Evolutionary conservation across 345 rosid species (phyloP), one percentile per base, ranked within the genome.

Genomic region (Euphorbia pulcherrima): DNA sequence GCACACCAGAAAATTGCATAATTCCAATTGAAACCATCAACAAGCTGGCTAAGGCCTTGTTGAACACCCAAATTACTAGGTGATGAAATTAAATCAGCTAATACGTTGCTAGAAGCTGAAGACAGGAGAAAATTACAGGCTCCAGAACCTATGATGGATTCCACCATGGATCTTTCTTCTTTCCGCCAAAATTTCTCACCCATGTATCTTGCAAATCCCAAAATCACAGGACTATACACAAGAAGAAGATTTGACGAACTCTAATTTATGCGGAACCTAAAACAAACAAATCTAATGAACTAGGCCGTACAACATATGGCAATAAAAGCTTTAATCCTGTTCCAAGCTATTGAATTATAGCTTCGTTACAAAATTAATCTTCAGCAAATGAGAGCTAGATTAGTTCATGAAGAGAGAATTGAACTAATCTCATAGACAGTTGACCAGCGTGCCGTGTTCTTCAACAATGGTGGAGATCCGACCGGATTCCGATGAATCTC

Each of bases 1-100:
- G 79, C 86, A 16, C 75, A 68, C 96, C 97, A 94, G 80, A 84
- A 88, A 69, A 91, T 78, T 2, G 86, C 88, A 59, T 94, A 88
- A 62, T 83, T 90, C 99, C 97, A 91, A 72, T 81, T 78, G 11
- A 87, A 85, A 11, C 90, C 83, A 60, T 91, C 95, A 14, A 85
- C 81, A 26, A 91, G 60, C 76, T 87, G 87, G 62, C 80, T 67
- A 28, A 93, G 74, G 59, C 83, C 83, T 76, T 83, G 86, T 55
- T 84, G 93, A 35, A 90, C 68, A 71, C 83, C 83, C 53, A 82
- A 77, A 83, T 84, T 83, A 56, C 82, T 65, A 1, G 87, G 86
- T 3, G 89, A 84, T 2, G 78, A 27, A 70, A 81, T 76, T 37
- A 86, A 62, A 55, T 85, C 86, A 13, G 74, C 54, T 37, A 69